Evolutionary conservation across 1,284 basidiomycete species (phyloP), one percentile per base, ranked within the genome.

Genomic region (Flammula alnicola): DNA sequence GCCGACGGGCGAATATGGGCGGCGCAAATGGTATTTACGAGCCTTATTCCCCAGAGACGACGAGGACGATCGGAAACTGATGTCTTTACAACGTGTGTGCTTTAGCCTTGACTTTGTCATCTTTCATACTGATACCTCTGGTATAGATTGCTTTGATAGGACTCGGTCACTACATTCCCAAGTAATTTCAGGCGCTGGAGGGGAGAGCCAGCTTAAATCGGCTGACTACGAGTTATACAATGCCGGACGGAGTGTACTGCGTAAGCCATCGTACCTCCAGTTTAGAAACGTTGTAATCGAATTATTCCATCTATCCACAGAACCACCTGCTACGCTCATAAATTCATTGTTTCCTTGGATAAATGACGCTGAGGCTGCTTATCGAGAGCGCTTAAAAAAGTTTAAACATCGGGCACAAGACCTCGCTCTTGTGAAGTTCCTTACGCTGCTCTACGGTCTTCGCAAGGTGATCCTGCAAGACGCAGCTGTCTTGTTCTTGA

Each of bases 401-500:
- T 29, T 11, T n/a, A 19, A n/a, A 10, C 19, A 19, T 11, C 22
- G 16, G n/a, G 30, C 42, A 6, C 32, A 2, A 8, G 31, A 44
- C 17, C 4, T 3, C 2, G 12, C 42, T 20, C 42, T 44, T 12
- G 5, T 11, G 20, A 9, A n/a, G 1, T 42, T 41, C 19, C 29
- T 41, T 9, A 9, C 12, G 2, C 4, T 44, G 3, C 33, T 44
- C 14, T 2, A 4, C 1, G 23, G 17, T n/a, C 40, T 49, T 6
- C 16, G 29, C 4, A 9, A 7, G 14, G 26, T 43, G 3, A 17
- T 43, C 12, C 31, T 49, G 4, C 47, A 49, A 32, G 47, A 49
- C 33, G 47, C 47, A 12, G 33, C 31, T 5, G 40, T 49, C 4
- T 17, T 49, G 12, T 44, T 22, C 26, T 19, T 49, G 16, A 49